Evolutionary conservation across 192 early-diverging fungal genomes (phyloP).

Genomic region (Oehlia diaphana): DNA sequence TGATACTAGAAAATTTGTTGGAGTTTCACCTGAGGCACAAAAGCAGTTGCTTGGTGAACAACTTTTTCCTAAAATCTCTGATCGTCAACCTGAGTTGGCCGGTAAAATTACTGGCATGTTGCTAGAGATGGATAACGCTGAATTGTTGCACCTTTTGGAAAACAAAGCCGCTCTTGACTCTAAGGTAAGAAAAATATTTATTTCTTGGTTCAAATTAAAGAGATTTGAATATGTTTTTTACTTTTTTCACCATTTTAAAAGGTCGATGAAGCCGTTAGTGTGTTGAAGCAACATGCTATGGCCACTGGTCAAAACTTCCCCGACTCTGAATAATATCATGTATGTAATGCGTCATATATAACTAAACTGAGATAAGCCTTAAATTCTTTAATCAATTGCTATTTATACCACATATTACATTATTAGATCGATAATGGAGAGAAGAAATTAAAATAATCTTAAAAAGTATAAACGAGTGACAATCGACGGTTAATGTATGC

Average conservation of each 20-base stretch:
- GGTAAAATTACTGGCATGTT: conserved; percentile 99
- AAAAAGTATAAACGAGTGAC: background rate
- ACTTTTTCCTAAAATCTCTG: conserved; percentile 83
- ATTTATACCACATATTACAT: background rate
- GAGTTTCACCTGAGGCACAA: conserved; percentile 70
- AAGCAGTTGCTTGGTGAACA: conserved; percentile 97
- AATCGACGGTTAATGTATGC: background rate
- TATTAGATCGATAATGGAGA: background rate
- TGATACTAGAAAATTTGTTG: conserved; percentile 11
- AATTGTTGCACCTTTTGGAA: conserved; percentile 89
- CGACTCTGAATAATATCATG: conserved; percentile 1
- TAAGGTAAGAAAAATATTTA: conserved; percentile 56
- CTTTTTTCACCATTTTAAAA: background rate
- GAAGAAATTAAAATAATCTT: background rate
- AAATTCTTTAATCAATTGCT: background rate
- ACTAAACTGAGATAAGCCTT: background rate
- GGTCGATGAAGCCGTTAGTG: conserved; percentile 76
- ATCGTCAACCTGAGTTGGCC: conserved; percentile 71
- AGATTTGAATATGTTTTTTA: background rate
- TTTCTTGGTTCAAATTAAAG: background rate
- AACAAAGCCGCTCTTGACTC: conserved; percentile 70
- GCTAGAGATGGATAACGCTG: conserved; percentile 96
- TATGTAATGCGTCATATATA: background rate
- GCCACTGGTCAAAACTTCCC: conserved; percentile 18
- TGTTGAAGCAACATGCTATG: conserved; percentile 68